Evolutionary conservation across 306 rosid genomes (phyloP).

Genomic region (Morella rubra): DNA sequence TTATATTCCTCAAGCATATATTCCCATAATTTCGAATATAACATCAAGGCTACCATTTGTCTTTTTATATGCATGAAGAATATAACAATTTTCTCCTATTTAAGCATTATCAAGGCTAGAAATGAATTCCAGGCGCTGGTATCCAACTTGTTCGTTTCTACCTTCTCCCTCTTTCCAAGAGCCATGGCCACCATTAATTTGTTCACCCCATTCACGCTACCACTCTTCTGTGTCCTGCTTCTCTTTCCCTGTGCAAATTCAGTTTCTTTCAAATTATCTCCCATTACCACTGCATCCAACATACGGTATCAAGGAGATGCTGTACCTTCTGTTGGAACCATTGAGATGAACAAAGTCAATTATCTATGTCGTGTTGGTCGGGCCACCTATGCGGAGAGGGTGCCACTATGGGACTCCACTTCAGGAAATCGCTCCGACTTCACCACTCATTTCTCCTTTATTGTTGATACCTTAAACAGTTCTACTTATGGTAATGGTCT

Average conservation of each 20-base stretch:
- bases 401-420: constrained; percentile 42
- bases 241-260: constrained; percentile 16
- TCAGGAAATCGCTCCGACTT: constrained; percentile 36
- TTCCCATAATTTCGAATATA: too few species aligned
- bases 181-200: constrained; percentile 18
- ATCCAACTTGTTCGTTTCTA: too few species aligned
- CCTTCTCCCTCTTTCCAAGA: too few species aligned
- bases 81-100: too few species aligned
- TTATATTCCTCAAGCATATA: too few species aligned
- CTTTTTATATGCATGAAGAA: too few species aligned
- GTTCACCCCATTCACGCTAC: neutral
- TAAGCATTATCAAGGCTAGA: too few species aligned
- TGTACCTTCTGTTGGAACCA: constrained; percentile 15
- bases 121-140: too few species aligned
- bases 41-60: too few species aligned
- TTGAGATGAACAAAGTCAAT: neutral
- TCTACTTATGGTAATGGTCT: constrained; percentile 16
- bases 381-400: constrained; percentile 30
- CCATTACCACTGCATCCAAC: constrained; percentile 15
- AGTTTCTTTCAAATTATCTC: constrained; percentile 19
- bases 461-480: constrained; percentile 3
- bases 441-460: constrained; percentile 39
- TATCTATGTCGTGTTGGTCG: constrained; percentile 35
- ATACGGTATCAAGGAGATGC: constrained; percentile 44
- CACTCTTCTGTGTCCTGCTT: neutral